Base-by-base conservation (phyloP, 108 stramenopile species). In the Aureococcus anophagefferens region DNA sequence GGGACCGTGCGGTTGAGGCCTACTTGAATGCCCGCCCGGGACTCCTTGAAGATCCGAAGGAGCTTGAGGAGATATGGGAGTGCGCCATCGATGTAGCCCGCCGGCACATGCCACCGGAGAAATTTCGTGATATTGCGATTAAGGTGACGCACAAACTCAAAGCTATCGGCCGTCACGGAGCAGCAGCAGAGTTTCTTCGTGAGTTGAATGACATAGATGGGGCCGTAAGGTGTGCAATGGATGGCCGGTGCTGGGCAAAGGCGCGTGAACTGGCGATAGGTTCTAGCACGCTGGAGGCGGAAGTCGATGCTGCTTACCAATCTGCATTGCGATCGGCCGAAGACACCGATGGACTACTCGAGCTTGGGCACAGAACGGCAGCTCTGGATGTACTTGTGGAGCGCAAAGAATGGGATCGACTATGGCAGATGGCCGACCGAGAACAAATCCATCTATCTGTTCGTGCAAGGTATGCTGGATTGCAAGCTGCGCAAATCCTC, bases 321-420 rank as follows among this genome's bases (percentile, higher is more conserved):
- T 62, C 44, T 36, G 67, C 80, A 67, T 29, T 85, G 62, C 67
- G 81, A 33, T 32, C 64, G 7, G 77, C 63, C 35, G 81, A 76
- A 45, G 79, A 84, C 63, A 74, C 84, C n/a, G 77, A 81, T 0
- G 87, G 83, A 35, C 62, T 85, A 4, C 30, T 85, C 35, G 82
- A 85, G 63, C 67, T 83, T 46, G 87, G 87, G 30, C 77, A 84
- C 65, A 68, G 64, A 34, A 73, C 77, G 32, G 82, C 76, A 3
- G 87, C 86, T 25, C 78, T 88, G 62, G 78, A 81, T 35, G 69
- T 84, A 13, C 67, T 85, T 5, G 83, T 80, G 4, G 69, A 83
- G 51, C 70, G 78, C 33, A 81, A 77, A 9, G 79, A 85, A 59
- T 87, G 86, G 87, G 83, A 84, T 33, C 62, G 71, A 5, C 65